These are phyloP conservation scores for Rhodofomes roseus DNA, from an alignment of 1,284 basidiomycete species.

Conservation along the genomic window DNA sequence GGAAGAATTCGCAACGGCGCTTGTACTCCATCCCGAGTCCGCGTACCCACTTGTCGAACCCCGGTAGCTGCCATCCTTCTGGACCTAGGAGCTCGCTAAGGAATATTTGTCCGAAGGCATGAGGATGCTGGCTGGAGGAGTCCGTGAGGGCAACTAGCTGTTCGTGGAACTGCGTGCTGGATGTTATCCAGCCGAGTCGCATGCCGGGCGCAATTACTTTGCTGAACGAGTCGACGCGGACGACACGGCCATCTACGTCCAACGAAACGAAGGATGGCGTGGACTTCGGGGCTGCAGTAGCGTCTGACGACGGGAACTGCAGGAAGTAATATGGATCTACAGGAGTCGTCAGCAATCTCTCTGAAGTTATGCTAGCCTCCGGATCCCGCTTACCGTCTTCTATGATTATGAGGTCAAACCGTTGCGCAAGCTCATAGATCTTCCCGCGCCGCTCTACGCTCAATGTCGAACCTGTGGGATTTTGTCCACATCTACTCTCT, in stretches of 20 bases:
- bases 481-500: conserved; percentile 35
- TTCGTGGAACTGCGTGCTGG: conserved; percentile 34
- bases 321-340: conserved; percentile 37
- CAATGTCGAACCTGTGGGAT: conserved; percentile 42
- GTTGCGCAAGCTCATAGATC: conserved; percentile 39
- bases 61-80: conserved; percentile 36
- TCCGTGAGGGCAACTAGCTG: conserved; percentile 35
- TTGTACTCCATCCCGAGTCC: conserved; percentile 41
- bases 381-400: conserved; percentile 29
- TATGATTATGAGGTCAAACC: conserved; percentile 41
- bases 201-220: conserved; percentile 42
- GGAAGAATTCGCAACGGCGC: conserved; percentile 38
- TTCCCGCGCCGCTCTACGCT: conserved; percentile 34
- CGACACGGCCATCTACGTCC: conserved; percentile 45
- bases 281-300: conserved; percentile 12
- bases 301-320: conserved; percentile 23
- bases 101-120: conserved; percentile 42
- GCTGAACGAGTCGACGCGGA: conserved; percentile 41
- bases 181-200: conserved; percentile 45
- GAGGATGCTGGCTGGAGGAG: conserved; percentile 41
- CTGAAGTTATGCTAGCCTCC: neutral
- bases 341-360: neutral
- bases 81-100: conserved; percentile 38
- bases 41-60: conserved; percentile 40
- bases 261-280: conserved; percentile 37